These are phyloP conservation scores for Cytospora chrysosperma DNA, from an alignment of 2,329 filamentous ascomycete species.

Conservation along the genomic window DNA sequence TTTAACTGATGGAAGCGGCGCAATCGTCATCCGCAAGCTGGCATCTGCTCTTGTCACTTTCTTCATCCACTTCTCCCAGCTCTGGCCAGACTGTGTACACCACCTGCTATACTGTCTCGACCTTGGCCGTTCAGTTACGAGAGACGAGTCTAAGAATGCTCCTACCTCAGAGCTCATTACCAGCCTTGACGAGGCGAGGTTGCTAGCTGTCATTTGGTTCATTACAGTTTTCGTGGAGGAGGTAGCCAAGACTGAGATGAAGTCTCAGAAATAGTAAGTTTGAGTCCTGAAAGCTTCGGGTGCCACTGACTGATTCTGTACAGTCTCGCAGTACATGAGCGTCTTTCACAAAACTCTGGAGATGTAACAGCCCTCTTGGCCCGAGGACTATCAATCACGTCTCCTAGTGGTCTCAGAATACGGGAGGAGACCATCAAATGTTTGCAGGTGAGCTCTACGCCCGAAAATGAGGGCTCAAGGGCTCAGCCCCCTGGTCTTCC, in stretches of 20 bases:
- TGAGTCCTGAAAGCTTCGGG: conserved; percentile 30
- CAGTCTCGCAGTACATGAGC: conserved; percentile 40
- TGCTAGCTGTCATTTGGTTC: conserved; percentile 65
- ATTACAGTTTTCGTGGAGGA: conserved; percentile 63
- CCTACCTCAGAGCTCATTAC: conserved; percentile 45
- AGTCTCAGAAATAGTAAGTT: conserved; percentile 55
- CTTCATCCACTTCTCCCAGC: conserved; percentile 67
- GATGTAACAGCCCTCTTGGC: conserved; percentile 43
- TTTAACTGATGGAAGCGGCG: conserved; percentile 49
- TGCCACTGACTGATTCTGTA: conserved; percentile 14
- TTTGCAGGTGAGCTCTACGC: conserved; percentile 50
- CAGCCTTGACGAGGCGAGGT: conserved; percentile 47
- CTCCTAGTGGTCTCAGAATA: conserved; percentile 32
- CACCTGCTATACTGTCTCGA: conserved; percentile 63
- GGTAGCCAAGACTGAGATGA: conserved; percentile 64
- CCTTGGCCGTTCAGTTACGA: conserved; percentile 43
- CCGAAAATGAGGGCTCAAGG: neutral
- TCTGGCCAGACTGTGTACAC: conserved; percentile 65
- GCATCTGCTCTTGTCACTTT: conserved; percentile 75
- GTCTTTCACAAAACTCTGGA: conserved; percentile 40
- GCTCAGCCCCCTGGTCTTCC: neutral
- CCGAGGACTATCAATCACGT: conserved; percentile 36
- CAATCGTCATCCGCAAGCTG: conserved; percentile 69
- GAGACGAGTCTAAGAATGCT: conserved; percentile 47
- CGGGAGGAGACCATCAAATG: conserved; percentile 59